Evolutionary conservation across 306 rosid genomes (phyloP).

Genomic region (Gynostemma pentaphyllum): DNA sequence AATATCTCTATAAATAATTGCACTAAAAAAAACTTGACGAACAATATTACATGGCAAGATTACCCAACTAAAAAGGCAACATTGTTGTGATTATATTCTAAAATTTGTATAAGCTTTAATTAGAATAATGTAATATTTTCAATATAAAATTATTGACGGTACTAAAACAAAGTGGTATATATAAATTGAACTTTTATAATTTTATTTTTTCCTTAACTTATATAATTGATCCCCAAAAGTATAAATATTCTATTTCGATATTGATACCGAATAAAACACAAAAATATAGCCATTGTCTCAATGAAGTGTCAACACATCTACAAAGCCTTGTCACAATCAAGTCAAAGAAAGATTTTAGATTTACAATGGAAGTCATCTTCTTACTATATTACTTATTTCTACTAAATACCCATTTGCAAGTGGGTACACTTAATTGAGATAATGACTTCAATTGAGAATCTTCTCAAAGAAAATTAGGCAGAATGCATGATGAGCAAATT

Average conservation of each 20-base stretch:
- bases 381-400: slow-evolving; percentile 4
- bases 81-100: no score
- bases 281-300: no score
- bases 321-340: slow-evolving; percentile 5
- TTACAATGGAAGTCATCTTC: slow-evolving; percentile 2
- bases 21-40: no score
- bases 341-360: not conserved
- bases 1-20: no score
- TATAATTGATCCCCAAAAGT: not conserved
- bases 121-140: no score
- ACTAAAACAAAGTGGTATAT: no score
- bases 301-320: no score
- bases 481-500: not conserved
- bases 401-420: slow-evolving; percentile 1
- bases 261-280: not conserved
- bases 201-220: not conserved
- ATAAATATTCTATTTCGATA: slow-evolving; percentile 3
- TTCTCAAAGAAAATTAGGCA: slow-evolving; percentile 7
- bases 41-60: no score
- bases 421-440: slow-evolving; percentile 1
- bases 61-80: no score
- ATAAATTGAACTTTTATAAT: no score
- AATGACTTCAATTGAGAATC: slow-evolving; percentile 6
- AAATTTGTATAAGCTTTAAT: no score
- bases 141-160: no score